These are phyloP conservation scores for Dentipellis sp. DNA, from an alignment of 768 basidiomycete species.

Conservation along the genomic window DNA sequence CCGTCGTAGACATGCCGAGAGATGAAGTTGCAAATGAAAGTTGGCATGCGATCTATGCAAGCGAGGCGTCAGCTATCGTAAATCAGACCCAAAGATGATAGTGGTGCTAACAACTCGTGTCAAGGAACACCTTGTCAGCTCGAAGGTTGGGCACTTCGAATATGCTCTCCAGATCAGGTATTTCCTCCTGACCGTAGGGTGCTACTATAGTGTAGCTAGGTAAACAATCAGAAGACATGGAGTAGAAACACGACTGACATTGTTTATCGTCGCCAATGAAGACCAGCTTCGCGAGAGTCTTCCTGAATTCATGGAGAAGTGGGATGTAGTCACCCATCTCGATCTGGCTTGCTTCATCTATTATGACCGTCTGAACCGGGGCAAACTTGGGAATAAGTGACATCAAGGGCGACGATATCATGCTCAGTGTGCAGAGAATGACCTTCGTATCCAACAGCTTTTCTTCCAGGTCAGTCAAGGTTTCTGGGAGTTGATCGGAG, in stretches of 20 bases:
- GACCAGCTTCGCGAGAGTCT: conserved; percentile 18
- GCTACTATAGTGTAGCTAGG: conserved; percentile 18
- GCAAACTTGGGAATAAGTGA: conserved; percentile 16
- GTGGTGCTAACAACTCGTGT: conserved; percentile 24
- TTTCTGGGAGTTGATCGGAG: conserved; percentile 21
- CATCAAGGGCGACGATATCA: conserved; percentile 26
- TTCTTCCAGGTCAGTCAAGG: conserved; percentile 13
- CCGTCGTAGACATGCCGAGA: conserved; percentile 22
- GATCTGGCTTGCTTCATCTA: conserved; percentile 42
- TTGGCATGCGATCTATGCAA: conserved; percentile 26
- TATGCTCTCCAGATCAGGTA: conserved; percentile 21
- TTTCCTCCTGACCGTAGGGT: conserved; percentile 24
- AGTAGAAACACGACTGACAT: conserved; percentile 17
- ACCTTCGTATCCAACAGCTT: conserved; percentile 24
- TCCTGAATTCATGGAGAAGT: conserved; percentile 16
- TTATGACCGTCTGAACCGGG: conserved; percentile 29
- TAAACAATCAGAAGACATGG: conserved; percentile 2
- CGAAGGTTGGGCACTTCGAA: conserved; percentile 25
- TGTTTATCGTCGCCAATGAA: conserved; percentile 26
- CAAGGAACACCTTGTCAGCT: conserved; percentile 18
- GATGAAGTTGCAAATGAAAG: conserved; percentile 23
- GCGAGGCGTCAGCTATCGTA: neutral
- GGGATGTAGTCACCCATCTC: conserved; percentile 32
- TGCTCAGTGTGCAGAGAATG: conserved; percentile 39
- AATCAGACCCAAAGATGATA: neutral